Conservation (phyloP, 169 alveolate genomes). For the Theileria annulata region DNA sequence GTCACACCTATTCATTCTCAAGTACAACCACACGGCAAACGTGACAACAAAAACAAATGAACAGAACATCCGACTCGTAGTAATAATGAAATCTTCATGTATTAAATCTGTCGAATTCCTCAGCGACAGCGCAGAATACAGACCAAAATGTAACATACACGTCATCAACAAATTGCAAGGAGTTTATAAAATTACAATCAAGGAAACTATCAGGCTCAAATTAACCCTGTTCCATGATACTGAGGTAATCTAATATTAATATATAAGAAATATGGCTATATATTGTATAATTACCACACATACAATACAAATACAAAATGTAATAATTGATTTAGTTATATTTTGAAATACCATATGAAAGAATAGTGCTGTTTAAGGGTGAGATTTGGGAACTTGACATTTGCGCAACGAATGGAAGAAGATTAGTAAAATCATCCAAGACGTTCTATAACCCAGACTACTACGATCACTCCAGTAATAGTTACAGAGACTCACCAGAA, state of each 20-base stretch:
- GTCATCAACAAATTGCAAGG: constrained; percentile 20
- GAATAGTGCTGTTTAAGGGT: constrained; percentile 21
- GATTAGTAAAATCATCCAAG: not conserved
- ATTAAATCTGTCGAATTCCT: not conserved
- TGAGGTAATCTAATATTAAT: constrained; percentile 10
- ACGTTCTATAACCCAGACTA: not conserved
- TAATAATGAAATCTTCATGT: not conserved
- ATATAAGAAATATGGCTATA: no score
- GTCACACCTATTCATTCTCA: constrained; percentile 28
- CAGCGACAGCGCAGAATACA: not conserved
- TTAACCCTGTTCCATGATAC: constrained; percentile 44
- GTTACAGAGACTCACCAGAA: not conserved
- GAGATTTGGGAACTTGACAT: constrained; percentile 46
- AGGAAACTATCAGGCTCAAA: constrained; percentile 12
- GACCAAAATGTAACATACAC: not conserved
- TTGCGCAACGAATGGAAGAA: constrained; percentile 56
- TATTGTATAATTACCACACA: no score
- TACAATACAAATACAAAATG: not conserved
- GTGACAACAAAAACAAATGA: not conserved
- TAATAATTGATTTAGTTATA: not conserved
- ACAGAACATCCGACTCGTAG: not conserved
- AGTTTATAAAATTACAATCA: constrained; percentile 37
- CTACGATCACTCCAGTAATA: not conserved
- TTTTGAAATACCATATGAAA: constrained; percentile 4
- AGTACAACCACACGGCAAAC: not conserved